phyloP scores from a whole-genome alignment of 805 yeast genomes.

The Hemisphaericaspora nanyangensis region DNA sequence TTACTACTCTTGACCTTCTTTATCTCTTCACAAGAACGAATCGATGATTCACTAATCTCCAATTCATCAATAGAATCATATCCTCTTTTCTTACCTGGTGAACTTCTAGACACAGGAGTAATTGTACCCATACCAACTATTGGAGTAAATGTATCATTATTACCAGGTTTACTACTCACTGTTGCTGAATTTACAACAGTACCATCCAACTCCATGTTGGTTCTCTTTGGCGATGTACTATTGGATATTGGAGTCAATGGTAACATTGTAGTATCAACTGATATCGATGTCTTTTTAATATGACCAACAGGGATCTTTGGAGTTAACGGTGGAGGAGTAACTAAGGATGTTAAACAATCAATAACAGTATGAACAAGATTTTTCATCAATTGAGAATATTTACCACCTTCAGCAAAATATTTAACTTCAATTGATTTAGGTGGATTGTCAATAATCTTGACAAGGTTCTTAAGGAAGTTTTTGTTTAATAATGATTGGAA shows the following conservation, averaged over 20 bases:
- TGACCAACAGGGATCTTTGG: conserved; percentile 20
- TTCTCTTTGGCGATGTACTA: conserved; percentile 18
- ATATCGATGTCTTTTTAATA: neutral
- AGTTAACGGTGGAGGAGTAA: conserved; percentile 24
- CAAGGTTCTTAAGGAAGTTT: conserved; percentile 10
- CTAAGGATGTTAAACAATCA: conserved; percentile 15
- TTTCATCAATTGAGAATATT: conserved; percentile 34
- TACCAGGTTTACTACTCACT: neutral
- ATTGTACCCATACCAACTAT: conserved; percentile 2
- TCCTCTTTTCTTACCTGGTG: conserved; percentile 9
- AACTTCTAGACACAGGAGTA: conserved; percentile 7
- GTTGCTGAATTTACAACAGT: conserved; percentile 1
- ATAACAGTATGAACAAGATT: conserved; percentile 30
- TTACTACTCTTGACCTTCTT: conserved; percentile 22
- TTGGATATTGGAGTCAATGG: conserved; percentile 27
- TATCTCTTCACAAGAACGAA: conserved; percentile 10
- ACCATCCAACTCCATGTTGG: neutral
- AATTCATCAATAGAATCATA: conserved; percentile 9
- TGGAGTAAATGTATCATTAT: neutral
- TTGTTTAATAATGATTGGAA: conserved; percentile 17
- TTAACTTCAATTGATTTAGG: conserved; percentile 45
- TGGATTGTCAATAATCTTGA: conserved; percentile 40
- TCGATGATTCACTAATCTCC: conserved; percentile 7
- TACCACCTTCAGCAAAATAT: conserved; percentile 37
- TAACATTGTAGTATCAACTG: conserved; percentile 10